Conservation (phyloP, 371 early-diverging fungal genomes). For the Lichtheimia hyalospora region DNA sequence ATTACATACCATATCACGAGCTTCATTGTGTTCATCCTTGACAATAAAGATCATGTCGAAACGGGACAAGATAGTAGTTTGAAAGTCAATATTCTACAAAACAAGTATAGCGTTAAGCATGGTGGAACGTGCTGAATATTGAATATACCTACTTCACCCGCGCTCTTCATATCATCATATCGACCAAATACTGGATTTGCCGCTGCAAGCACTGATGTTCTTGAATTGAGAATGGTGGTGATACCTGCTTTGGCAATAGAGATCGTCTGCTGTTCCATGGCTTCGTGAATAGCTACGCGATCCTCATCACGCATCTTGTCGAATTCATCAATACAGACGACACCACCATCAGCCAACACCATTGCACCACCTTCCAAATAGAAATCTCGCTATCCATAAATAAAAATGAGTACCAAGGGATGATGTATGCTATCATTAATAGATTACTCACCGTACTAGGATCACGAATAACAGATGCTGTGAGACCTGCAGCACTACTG, state of each 20-base stretch:
- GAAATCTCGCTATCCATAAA: conserved; percentile 80
- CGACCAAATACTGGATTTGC: conserved; percentile 99
- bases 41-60: conserved; percentile 98
- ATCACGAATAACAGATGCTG: conserved; percentile 97
- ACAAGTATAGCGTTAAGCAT: neutral
- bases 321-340: conserved; percentile 99
- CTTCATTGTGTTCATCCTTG: conserved; percentile 88
- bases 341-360: conserved; percentile 99
- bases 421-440: no score
- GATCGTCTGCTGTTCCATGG: conserved; percentile 99
- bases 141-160: conserved; percentile 72
- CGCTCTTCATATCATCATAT: conserved; percentile 98
- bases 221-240: conserved; percentile 98
- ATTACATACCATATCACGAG: conserved; percentile 69
- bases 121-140: neutral
- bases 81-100: conserved; percentile 99
- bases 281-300: conserved; percentile 99
- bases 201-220: conserved; percentile 98
- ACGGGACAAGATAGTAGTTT: conserved; percentile 97
- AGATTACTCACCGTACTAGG: conserved; percentile 65
- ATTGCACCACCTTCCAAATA: conserved; percentile 99
- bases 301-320: conserved; percentile 99
- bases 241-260: conserved; percentile 99
- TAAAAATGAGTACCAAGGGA: no score
- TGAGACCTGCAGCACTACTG: conserved; percentile 98